Percentiles rank a stretch among this genome's conserved stretches.
phyloP scores from a whole-genome alignment of 176 grass and related monocot species.

The Avena sativa region DNA sequence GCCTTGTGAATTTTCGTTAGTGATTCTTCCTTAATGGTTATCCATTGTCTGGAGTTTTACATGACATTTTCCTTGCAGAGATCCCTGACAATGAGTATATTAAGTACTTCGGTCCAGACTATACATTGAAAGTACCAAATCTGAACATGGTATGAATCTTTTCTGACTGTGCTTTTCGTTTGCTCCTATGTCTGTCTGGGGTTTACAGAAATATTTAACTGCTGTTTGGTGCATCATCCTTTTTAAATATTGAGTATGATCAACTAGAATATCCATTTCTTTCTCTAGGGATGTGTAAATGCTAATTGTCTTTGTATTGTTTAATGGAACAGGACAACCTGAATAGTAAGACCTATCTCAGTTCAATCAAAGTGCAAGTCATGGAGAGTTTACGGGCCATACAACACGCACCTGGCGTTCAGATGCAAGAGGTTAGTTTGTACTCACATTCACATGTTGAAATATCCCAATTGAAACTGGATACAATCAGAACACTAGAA shows the following conservation, averaged over 20 bases:
- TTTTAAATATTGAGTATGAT: constrained; percentile 4
- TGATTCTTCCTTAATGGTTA: neutral
- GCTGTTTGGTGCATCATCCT: neutral
- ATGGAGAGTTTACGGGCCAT: constrained; percentile 90
- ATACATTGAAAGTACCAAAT: constrained; percentile 82
- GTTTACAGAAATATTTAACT: neutral
- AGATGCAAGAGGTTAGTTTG: constrained; percentile 90
- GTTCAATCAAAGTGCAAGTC: constrained; percentile 91
- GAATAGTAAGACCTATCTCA: constrained; percentile 95
- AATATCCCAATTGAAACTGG: neutral
- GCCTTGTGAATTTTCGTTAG: too few relatives aligned
- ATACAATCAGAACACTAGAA: constrained; percentile 4
- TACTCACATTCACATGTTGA: constrained; percentile 14
- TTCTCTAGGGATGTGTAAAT: constrained; percentile 12
- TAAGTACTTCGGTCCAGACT: constrained; percentile 91
- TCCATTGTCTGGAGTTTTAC: constrained; percentile 26
- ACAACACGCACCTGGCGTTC: constrained; percentile 95
- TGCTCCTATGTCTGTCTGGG: neutral
- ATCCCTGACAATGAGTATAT: constrained; percentile 95
- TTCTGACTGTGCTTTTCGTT: constrained; percentile 2
- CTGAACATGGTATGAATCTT: constrained; percentile 74
- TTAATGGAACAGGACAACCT: constrained; percentile 76
- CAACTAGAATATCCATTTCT: constrained; percentile 17
- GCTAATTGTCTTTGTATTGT: constrained; percentile 33
- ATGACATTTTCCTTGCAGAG: constrained; percentile 66